Evolutionary conservation across 768 basidiomycete genomes (phyloP).

Genomic region (Lepiota venenata): DNA sequence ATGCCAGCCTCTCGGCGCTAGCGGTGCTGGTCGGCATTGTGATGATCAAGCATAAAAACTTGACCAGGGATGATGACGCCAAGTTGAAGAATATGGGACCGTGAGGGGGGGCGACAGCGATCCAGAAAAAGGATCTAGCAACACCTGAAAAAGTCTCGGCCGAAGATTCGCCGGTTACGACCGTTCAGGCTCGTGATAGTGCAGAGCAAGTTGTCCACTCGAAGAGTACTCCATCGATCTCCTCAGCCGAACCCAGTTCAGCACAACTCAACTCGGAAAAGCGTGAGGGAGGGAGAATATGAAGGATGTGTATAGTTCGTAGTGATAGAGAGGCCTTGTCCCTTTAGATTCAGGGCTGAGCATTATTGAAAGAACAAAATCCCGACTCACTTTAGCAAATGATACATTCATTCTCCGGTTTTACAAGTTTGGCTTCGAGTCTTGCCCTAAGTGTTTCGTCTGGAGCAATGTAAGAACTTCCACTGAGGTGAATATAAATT

Average conservation of each 20-base stretch:
- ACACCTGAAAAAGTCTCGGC: too few relatives aligned
- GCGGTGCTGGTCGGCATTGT: constrained; percentile 53
- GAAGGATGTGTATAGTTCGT: too few relatives aligned
- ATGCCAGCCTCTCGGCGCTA: constrained; percentile 49
- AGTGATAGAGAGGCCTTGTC: too few relatives aligned
- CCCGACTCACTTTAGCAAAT: constrained; percentile 31
- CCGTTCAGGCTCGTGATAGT: too few relatives aligned
- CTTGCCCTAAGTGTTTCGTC: constrained; percentile 44
- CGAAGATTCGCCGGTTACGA: too few relatives aligned
- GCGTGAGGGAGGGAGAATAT: too few relatives aligned
- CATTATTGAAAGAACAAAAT: too few relatives aligned
- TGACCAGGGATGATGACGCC: constrained; percentile 56
- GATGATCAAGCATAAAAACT: constrained; percentile 60
- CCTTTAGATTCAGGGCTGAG: not conserved
- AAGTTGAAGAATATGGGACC: constrained; percentile 38
- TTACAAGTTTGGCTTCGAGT: constrained; percentile 42
- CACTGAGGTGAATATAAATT: constrained; percentile 21
- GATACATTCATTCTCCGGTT: constrained; percentile 40
- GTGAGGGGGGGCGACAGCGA: not conserved
- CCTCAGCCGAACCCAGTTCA: too few relatives aligned
- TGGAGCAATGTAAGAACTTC: constrained; percentile 41
- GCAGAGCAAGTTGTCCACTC: too few relatives aligned
- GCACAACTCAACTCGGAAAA: too few relatives aligned
- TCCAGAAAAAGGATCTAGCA: not conserved
- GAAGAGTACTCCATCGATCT: too few relatives aligned